Evolutionary conservation across 2,329 filamentous ascomycete genomes (phyloP).

Genomic region (Volutella citrinella): DNA sequence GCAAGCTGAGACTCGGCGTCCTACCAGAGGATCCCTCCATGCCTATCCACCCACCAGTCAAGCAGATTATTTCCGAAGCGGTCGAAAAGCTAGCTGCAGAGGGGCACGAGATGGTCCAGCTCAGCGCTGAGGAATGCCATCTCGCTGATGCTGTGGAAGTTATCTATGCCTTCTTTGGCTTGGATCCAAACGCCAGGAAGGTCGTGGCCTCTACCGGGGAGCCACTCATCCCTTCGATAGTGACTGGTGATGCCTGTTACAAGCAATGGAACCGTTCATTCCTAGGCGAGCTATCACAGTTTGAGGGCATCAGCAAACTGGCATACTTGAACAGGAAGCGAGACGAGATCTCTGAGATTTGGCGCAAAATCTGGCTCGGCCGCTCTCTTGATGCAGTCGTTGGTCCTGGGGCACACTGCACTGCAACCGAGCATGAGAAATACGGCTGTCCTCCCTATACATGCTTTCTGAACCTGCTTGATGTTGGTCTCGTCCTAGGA

Average conservation of each 20-base stretch:
- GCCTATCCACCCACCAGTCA: constrained; percentile 11
- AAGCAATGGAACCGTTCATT: not conserved
- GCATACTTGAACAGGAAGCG: constrained; percentile 15
- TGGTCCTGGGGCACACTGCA: constrained; percentile 45
- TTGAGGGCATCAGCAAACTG: constrained; percentile 34
- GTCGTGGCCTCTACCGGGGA: constrained; percentile 4
- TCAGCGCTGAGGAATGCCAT: constrained; percentile 2
- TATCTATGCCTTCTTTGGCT: constrained; percentile 2
- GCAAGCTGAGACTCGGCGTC: constrained; percentile 7
- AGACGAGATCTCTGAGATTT: constrained; percentile 33
- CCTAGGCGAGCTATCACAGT: not conserved
- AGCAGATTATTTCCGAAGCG: constrained; percentile 2
- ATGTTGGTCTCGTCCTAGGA: too few species aligned
- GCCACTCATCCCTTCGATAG: constrained; percentile 6
- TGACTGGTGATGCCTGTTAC: not conserved
- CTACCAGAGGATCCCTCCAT: constrained; percentile 4
- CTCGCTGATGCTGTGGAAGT: constrained; percentile 10
- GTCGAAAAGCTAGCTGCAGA: not conserved
- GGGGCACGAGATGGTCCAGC: constrained; percentile 6
- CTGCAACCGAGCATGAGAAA: constrained; percentile 49
- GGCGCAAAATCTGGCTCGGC: constrained; percentile 38
- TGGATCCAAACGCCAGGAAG: not conserved
- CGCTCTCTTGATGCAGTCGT: constrained; percentile 48
- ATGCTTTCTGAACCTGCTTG: constrained; percentile 47
- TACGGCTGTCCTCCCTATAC: constrained; percentile 47